Base-by-base conservation (phyloP, 2,329 filamentous ascomycete genomes). In the Ceratocystis cubensis region DNA sequence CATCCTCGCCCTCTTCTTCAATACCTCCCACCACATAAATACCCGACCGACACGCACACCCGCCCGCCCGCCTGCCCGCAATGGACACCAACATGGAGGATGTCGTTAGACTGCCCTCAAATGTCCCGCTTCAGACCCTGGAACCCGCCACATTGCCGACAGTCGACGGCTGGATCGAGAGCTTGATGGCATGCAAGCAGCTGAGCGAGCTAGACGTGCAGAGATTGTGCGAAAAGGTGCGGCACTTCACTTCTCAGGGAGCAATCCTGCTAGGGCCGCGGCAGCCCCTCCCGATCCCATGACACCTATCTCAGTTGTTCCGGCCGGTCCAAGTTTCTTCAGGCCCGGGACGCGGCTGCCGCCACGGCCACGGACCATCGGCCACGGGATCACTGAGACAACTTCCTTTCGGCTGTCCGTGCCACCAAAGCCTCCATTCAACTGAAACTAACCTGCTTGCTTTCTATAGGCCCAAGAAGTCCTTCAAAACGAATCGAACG, bases 41-140 rank as follows among this genome's bases (percentile, higher is more conserved):
- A 69, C 53, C 68, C 65, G 67, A 64, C 68, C 68, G 70, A 66
- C 68, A 68, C 63, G 63, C 65, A 68, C 33, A 50, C 63, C 63
- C 8, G 61, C 45, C 53, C 53, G 22, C 25, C 20, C 25, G 22
- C 20, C 25, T 62, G 33, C 22, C 41, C 41, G 50, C 59, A 65
- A 96, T 96, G 91, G 93, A 99, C 78, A 96, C 91, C 75, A 96
- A 95, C 78, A 99, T 99, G 94, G 93, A 96, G 81, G 94, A 99
- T 76, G 91, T 96, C 72, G 89, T 88, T 74, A 89, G 92, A 78
- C 86, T 88, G 73, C 89, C 91, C 71, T 84, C 89, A 75, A 88
- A 88, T 74, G 78, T 96, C 72, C 85, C 91, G 63, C 80, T 85
- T 66, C 83, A 85, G 73, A 74, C 78, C 69, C 73, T 78, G 44